These are phyloP conservation scores for Beauveria sp. DNA, from an alignment of 2,329 filamentous ascomycete genomes.

Conservation along the genomic window DNA sequence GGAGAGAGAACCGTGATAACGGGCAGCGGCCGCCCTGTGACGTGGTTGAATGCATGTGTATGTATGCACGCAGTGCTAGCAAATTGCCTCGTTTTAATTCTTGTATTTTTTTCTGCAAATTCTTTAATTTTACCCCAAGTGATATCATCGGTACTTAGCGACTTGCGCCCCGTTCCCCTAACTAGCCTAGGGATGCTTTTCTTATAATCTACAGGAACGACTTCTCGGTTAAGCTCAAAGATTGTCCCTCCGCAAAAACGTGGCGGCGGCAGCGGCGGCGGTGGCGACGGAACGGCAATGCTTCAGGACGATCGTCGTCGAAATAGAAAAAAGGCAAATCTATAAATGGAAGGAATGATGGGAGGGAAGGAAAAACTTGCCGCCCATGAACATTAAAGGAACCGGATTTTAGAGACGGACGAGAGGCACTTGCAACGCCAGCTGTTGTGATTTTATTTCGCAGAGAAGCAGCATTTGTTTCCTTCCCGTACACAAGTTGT, in stretches of 20 bases:
- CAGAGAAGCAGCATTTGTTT: too few species aligned
- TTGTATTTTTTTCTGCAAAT: not conserved
- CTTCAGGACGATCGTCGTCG: too few species aligned
- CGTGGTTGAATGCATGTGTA: not conserved
- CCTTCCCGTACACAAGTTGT: not conserved
- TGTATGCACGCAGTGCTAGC: not conserved
- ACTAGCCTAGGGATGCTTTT: not conserved
- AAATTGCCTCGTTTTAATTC: not conserved
- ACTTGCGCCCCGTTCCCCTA: not conserved
- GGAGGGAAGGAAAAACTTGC: too few species aligned
- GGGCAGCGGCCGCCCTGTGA: not conserved
- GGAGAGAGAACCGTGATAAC: not conserved
- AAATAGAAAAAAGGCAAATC: too few species aligned
- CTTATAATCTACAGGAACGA: constrained; percentile 5
- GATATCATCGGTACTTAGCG: not conserved
- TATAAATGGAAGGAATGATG: too few species aligned
- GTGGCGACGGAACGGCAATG: too few species aligned
- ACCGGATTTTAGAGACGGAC: too few species aligned
- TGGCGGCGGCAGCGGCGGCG: not conserved
- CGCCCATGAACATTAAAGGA: too few species aligned
- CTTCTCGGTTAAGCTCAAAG: constrained; percentile 7
- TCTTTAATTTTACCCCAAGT: not conserved
- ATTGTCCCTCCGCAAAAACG: constrained; percentile 2
- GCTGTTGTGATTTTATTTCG: too few species aligned
- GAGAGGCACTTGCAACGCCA: too few species aligned